Percentiles rank a stretch among this genome's conserved stretches.
Conservation (phyloP, 441 rosid genomes). For the Hura crepitans region DNA sequence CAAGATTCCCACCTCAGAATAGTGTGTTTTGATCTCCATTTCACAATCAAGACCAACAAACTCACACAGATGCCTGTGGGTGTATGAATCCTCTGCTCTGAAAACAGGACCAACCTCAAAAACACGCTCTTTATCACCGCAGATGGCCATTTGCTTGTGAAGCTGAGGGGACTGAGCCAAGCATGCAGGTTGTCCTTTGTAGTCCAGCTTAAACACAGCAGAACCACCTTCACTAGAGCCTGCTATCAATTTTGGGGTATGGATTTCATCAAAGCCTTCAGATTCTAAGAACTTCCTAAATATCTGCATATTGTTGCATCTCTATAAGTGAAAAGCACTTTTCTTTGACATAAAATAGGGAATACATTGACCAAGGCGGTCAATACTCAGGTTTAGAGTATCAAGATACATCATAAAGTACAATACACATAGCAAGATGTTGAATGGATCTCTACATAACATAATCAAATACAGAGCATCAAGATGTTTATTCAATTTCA, state of each 20-base stretch:
- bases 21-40: constrained; percentile 77
- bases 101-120: constrained; percentile 74
- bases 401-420: background rate
- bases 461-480: background rate
- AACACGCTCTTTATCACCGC: constrained; percentile 63
- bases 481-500: background rate
- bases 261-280: constrained; percentile 61
- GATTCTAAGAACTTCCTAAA: constrained; percentile 55
- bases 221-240: constrained; percentile 96
- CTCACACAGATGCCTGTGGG: constrained; percentile 85
- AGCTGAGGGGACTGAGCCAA: constrained; percentile 88
- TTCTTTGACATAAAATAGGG: background rate
- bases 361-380: background rate
- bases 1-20: constrained; percentile 57
- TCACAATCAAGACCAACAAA: constrained; percentile 83
- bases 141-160: constrained; percentile 75
- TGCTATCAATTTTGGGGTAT: constrained; percentile 74
- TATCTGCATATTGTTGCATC: constrained; percentile 36
- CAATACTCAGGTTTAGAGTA: background rate
- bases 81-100: constrained; percentile 76
- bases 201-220: constrained; percentile 81
- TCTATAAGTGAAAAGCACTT: background rate
- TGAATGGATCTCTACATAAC: background rate
- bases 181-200: constrained; percentile 80
- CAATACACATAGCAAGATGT: background rate